phyloP scores from a whole-genome alignment of 768 basidiomycete genomes.

The Amanita exitialis region DNA sequence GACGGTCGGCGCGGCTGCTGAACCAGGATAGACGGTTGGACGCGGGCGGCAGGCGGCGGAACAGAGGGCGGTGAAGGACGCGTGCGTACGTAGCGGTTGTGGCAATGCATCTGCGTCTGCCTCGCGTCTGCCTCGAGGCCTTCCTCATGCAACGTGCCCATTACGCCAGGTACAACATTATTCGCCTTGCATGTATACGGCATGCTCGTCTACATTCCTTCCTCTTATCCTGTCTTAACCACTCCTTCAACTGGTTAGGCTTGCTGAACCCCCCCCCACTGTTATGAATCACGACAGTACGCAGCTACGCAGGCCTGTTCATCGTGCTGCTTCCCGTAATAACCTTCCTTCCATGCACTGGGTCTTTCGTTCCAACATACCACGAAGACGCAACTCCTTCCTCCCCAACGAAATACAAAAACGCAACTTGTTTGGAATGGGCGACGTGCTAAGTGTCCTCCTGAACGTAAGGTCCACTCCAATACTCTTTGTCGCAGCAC shows the following conservation, averaged over 20 bases:
- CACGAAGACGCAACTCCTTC: slow-evolving; percentile 50
- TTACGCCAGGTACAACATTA: background rate
- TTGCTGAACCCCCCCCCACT: background rate
- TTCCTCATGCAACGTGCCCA: background rate
- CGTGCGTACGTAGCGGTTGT: too few relatives aligned
- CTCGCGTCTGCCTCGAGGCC: background rate
- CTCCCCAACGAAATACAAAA: slow-evolving; percentile 52
- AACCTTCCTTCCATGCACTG: slow-evolving; percentile 45
- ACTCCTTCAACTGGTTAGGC: background rate
- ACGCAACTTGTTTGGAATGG: slow-evolving; percentile 70
- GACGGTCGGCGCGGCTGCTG: background rate
- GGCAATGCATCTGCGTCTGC: too few relatives aligned
- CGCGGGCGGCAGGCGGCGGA: background rate
- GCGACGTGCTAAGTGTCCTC: slow-evolving; percentile 67
- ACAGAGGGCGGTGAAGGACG: background rate
- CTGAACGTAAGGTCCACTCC: slow-evolving; percentile 45
- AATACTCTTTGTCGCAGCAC: slow-evolving; percentile 1
- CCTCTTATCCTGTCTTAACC: background rate
- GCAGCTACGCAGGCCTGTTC: slow-evolving; percentile 17
- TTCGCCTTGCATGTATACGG: background rate
- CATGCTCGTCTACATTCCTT: background rate
- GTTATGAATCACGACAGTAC: slow-evolving; percentile 15
- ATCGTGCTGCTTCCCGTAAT: slow-evolving; percentile 13
- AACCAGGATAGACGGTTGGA: background rate
- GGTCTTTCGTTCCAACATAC: slow-evolving; percentile 69